Evolutionary conservation across 805 yeast genomes (phyloP).

Genomic region (Yamadazyma sp.): DNA sequence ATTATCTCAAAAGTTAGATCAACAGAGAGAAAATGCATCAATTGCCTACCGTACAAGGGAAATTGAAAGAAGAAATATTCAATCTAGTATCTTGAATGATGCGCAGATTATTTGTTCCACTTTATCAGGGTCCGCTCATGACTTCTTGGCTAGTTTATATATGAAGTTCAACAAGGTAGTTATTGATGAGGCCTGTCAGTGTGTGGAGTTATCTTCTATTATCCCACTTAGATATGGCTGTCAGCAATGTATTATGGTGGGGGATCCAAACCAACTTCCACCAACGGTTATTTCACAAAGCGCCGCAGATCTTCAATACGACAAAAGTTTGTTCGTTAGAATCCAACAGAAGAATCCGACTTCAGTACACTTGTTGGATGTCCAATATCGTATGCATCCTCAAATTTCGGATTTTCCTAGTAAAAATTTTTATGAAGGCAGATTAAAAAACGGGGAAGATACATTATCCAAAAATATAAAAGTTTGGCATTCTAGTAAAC

Average conservation of each 20-base stretch:
- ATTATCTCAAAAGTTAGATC: constrained; percentile 71
- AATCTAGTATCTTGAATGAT: constrained; percentile 63
- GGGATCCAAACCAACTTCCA: constrained; percentile 97
- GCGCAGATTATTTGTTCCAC: constrained; percentile 92
- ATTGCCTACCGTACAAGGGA: constrained; percentile 73
- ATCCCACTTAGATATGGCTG: constrained; percentile 93
- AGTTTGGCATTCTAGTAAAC: constrained; percentile 66
- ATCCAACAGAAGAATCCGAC: constrained; percentile 69
- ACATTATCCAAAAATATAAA: constrained; percentile 58
- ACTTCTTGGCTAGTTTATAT: constrained; percentile 69
- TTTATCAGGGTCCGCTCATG: constrained; percentile 91
- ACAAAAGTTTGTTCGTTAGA: constrained; percentile 89
- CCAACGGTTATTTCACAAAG: constrained; percentile 92
- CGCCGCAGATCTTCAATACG: constrained; percentile 77
- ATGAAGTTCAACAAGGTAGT: constrained; percentile 85
- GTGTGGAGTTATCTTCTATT: constrained; percentile 87
- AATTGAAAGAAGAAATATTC: constrained; percentile 70
- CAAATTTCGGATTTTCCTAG: constrained; percentile 86
- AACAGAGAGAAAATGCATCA: constrained; percentile 69
- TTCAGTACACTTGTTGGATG: constrained; percentile 72
- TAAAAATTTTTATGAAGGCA: constrained; percentile 69
- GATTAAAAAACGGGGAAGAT: constrained; percentile 73
- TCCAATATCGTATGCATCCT: constrained; percentile 98
- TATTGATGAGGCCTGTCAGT: constrained; percentile 96
- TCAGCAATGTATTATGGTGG: constrained; percentile 90